Base-by-base conservation (phyloP, 495 filamentous ascomycete genomes). In the Penicillium antarcticum region DNA sequence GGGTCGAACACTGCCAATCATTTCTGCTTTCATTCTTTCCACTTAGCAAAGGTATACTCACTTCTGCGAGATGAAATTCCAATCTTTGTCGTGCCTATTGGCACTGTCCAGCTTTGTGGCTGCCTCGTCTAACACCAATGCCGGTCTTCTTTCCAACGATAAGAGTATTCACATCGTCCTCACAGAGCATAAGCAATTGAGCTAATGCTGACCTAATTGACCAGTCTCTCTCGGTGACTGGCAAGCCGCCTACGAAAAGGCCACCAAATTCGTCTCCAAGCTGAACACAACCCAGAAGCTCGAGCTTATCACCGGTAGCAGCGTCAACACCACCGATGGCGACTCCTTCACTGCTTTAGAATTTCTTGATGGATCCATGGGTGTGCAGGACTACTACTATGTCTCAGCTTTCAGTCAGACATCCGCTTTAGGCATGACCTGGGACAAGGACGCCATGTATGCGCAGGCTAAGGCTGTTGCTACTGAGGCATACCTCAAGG, bases 231-330 rank as follows among this genome's bases (percentile, higher is more conserved):
- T 53, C 13, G 79, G 78, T 42, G 82, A 78, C 38, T 95, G 88
- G 89, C 73, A 78, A 48, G 80, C 80, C 17, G 91, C 90, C 14
- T 92, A 94, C 59, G 69, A 66, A 26, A 87, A 89, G 61, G 90
- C 91, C 0, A 76, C 75, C 51, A 72, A 62, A 5, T 92, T 94
- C 52, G 88, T 95, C 26, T 80, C 80, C 14, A 80, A 91, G 65
- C 72, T 95, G 53, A 95, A 85, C 2, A 72, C 92, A 48, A 66
- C 83, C 26, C 89, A 95, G 73, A 96, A 95, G 74, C 85, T 94
- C 67, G 89, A 91, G 62, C 62, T 95, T 41, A 91, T 90, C 3
- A 95, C 89, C 4, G 91, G 89, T 57, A 79, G 45, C 40, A 45
- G 42, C 40, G 77, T 83, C 24, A 86, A 86, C 64, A 84, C 40